Conservation (phyloP, 2,329 filamentous ascomycete species). For the Colletotrichum musicola region DNA sequence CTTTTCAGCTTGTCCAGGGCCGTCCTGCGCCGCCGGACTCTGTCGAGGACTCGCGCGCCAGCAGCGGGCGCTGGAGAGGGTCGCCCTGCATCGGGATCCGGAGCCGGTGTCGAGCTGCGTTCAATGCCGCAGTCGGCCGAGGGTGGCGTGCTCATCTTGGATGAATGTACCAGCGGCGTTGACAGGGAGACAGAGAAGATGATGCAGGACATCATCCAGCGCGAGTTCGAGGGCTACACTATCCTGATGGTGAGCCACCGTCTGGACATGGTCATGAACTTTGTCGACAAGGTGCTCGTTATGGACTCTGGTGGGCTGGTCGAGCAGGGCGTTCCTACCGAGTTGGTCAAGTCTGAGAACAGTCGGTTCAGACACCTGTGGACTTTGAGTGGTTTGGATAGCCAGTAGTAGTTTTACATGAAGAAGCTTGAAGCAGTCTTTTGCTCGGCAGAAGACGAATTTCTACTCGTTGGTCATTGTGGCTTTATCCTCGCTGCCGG, state of each 20-base stretch:
- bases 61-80: background rate
- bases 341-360: background rate
- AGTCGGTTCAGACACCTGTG: background rate
- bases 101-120: background rate
- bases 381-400: background rate
- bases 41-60: background rate
- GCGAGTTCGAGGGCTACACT: slow-evolving; percentile 54
- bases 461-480: too few relatives aligned
- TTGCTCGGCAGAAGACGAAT: too few relatives aligned
- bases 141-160: slow-evolving; percentile 47
- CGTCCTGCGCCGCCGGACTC: slow-evolving; percentile 18
- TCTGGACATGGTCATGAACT: slow-evolving; percentile 59
- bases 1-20: slow-evolving; percentile 31
- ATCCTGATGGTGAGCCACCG: slow-evolving; percentile 57
- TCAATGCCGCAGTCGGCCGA: background rate
- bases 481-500: too few relatives aligned
- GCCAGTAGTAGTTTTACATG: too few relatives aligned
- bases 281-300: slow-evolving; percentile 56
- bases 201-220: slow-evolving; percentile 42
- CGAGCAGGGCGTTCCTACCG: slow-evolving; percentile 43
- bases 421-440: too few relatives aligned
- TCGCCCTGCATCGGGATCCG: background rate
- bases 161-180: slow-evolving; percentile 50
- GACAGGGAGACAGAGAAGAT: slow-evolving; percentile 49
- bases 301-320: slow-evolving; percentile 57